Evolutionary conservation across 2,329 filamentous ascomycete genomes (phyloP).

Genomic region (Stenocarpella maydis): DNA sequence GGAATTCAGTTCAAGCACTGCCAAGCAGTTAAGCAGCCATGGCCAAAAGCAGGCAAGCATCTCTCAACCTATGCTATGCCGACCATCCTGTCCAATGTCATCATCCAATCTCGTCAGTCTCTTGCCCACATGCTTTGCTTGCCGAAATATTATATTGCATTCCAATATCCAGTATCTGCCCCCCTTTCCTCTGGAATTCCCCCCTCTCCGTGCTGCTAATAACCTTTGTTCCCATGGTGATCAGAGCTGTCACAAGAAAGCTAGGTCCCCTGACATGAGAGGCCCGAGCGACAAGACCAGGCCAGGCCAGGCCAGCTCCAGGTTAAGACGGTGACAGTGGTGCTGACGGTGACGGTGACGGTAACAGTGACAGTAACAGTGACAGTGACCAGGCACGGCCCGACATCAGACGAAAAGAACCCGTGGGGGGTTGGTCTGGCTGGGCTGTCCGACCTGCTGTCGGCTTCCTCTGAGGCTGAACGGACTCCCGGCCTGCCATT

Average conservation of each 20-base stretch:
- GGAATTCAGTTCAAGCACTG: too few species aligned
- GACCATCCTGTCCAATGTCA: too few species aligned
- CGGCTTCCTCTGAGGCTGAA: conserved; percentile 12
- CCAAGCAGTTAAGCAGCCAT: conserved; percentile 1
- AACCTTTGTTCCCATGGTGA: conserved; percentile 11
- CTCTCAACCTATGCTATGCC: too few species aligned
- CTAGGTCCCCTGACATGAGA: background rate
- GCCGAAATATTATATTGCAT: conserved; percentile 1
- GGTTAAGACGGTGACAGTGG: background rate
- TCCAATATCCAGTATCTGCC: background rate
- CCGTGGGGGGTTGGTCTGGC: conserved; percentile 3
- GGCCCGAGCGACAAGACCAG: background rate
- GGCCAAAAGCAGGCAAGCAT: background rate
- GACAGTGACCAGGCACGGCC: conserved; percentile 9
- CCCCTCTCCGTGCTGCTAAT: background rate
- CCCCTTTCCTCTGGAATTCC: conserved; percentile 10
- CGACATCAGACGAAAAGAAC: conserved; percentile 4
- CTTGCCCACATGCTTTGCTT: background rate
- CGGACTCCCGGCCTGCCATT: background rate
- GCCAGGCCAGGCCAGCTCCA: background rate
- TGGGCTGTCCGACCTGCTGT: too few species aligned
- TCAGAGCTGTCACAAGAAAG: conserved; percentile 11
- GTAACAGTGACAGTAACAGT: too few species aligned
- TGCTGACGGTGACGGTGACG: too few species aligned
- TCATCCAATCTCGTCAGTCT: background rate